These are phyloP conservation scores for Globisporangium spinosum DNA, from an alignment of 352 stramenopile genomes.

Conservation along the genomic window DNA sequence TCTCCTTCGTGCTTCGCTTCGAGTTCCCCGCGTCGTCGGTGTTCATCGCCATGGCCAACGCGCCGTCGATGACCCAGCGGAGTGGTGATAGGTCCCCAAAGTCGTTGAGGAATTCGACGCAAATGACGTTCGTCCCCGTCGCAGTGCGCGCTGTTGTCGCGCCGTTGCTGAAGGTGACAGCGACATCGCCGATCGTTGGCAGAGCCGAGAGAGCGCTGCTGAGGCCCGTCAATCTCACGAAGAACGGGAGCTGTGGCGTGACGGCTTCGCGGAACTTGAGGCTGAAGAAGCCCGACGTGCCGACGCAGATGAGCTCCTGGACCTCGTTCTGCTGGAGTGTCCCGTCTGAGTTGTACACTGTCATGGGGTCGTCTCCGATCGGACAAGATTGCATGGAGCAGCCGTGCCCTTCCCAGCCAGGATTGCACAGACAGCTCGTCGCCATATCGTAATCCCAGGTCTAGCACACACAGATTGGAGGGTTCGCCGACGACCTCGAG, in stretches of 20 bases:
- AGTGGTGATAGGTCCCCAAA: constrained; percentile 63
- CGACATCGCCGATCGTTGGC: constrained; percentile 43
- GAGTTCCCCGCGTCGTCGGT: constrained; percentile 45
- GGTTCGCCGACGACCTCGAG: no score
- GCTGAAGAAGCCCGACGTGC: constrained; percentile 56
- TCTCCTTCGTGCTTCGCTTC: constrained; percentile 57
- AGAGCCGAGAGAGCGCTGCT: constrained; percentile 35
- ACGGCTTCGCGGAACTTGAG: constrained; percentile 66
- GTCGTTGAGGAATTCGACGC: constrained; percentile 60
- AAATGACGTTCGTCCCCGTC: constrained; percentile 49
- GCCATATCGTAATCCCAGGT: constrained; percentile 89
- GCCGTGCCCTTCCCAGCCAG: constrained; percentile 88
- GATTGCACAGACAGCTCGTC: constrained; percentile 82
- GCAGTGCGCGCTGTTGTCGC: constrained; percentile 34
- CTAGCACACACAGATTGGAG: constrained; percentile 1
- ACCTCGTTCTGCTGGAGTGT: constrained; percentile 71
- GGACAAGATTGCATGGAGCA: constrained; percentile 87
- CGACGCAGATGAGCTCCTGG: constrained; percentile 69
- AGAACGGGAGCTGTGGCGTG: constrained; percentile 56
- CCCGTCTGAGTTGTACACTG: constrained; percentile 29
- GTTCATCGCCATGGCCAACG: constrained; percentile 44
- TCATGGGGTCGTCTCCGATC: constrained; percentile 87
- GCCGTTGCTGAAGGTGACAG: constrained; percentile 43
- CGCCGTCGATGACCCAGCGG: constrained; percentile 62
- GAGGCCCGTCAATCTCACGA: constrained; percentile 24